Conservation (phyloP, 2,329 filamentous ascomycete species). For the Venturia effusa region DNA sequence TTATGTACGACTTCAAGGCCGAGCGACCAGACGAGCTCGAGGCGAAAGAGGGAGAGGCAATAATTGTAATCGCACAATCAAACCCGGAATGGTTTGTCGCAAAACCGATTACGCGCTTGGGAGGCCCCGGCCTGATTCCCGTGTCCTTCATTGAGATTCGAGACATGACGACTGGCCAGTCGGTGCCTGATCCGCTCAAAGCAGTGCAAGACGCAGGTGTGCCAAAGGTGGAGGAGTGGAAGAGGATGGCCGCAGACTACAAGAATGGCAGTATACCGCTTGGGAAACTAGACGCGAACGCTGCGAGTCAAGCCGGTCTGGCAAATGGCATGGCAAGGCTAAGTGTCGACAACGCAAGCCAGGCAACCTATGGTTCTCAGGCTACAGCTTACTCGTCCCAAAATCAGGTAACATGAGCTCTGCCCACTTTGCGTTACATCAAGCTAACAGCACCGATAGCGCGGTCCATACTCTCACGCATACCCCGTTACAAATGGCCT, state of each 20-base stretch:
- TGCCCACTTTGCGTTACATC: background rate
- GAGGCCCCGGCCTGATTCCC: constrained; percentile 87
- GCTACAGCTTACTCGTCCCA: background rate
- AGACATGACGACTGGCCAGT: constrained; percentile 79
- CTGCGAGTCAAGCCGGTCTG: constrained; percentile 56
- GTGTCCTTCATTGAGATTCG: constrained; percentile 94
- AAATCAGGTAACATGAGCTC: background rate
- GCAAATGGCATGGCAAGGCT: constrained; percentile 59
- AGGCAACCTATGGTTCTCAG: constrained; percentile 15
- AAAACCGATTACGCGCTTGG: constrained; percentile 95
- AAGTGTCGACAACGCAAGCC: constrained; percentile 54
- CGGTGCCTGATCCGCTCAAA: constrained; percentile 71
- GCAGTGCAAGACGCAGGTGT: constrained; percentile 84
- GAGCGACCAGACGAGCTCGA: constrained; percentile 94
- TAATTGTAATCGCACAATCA: constrained; percentile 96
- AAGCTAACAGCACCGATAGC: background rate
- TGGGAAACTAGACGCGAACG: constrained; percentile 60
- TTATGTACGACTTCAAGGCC: constrained; percentile 93
- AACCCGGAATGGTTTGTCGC: constrained; percentile 99
- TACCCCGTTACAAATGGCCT: background rate
- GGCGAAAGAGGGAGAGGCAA: constrained; percentile 87
- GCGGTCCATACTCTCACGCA: background rate
- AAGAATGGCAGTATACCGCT: constrained; percentile 98
- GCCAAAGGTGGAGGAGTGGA: constrained; percentile 95
- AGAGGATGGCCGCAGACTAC: constrained; percentile 98